A percentile compares a stretch with the other conserved stretches of the same genome.
Conservation (phyloP, 257 asterid species). For the Nicotiana benthamiana region DNA sequence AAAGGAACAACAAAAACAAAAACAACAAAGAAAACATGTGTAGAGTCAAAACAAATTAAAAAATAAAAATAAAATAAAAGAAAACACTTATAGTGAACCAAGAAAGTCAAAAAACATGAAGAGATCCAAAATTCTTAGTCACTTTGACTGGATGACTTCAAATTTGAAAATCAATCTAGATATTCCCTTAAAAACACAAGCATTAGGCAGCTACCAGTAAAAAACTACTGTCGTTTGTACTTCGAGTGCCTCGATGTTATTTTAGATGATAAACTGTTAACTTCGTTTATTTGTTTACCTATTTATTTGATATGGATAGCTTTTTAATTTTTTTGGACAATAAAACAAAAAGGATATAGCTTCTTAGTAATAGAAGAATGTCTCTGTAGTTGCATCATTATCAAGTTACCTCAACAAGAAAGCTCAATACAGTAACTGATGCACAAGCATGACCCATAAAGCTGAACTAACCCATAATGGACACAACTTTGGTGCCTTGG, state of each 20-base stretch:
- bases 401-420: neutral
- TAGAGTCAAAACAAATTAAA: neutral
- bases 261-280: neutral
- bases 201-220: neutral
- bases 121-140: neutral
- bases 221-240: neutral
- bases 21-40: too few relatives aligned
- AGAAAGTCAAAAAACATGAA: neutral
- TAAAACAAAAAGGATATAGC: neutral
- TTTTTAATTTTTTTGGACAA: neutral
- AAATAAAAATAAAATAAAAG: neutral
- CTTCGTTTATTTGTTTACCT: neutral
- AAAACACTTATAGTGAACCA: neutral
- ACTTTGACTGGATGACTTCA: neutral
- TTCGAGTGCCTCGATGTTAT: neutral
- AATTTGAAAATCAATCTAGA: neutral
- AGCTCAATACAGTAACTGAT: neutral
- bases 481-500: neutral
- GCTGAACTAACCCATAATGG: neutral
- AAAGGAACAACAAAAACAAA: too few relatives aligned
- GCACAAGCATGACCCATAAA: neutral
- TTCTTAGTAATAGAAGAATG: neutral
- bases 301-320: neutral
- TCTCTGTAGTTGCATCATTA: neutral
- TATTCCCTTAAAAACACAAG: neutral